phyloP scores from a whole-genome alignment of 495 filamentous ascomycete genomes.

The Neurospora sp. region DNA sequence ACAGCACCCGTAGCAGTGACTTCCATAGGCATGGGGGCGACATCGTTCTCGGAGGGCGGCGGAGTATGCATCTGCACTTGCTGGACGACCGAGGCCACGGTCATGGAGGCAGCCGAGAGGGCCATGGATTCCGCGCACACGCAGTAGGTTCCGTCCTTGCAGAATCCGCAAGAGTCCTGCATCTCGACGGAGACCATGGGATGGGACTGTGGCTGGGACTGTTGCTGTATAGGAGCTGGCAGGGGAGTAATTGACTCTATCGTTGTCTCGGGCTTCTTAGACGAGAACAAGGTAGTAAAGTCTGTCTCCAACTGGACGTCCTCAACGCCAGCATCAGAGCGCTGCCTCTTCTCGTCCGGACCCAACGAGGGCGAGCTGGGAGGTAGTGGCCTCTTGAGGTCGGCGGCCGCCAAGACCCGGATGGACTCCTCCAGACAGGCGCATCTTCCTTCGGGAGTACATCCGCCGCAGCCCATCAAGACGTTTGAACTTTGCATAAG shows the following conservation, averaged over 20 bases:
- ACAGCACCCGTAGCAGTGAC: conserved; percentile 37
- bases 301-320: conserved; percentile 51
- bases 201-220: conserved; percentile 12
- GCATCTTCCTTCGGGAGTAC: conserved; percentile 47
- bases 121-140: conserved; percentile 64
- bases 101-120: conserved; percentile 24
- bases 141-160: conserved; percentile 72
- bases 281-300: conserved; percentile 56
- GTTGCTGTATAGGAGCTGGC: neutral
- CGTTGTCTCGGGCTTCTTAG: conserved; percentile 12
- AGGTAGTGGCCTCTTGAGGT: conserved; percentile 33
- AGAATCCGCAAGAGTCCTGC: conserved; percentile 75
- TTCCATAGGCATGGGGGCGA: conserved; percentile 37
- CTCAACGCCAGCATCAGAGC: conserved; percentile 17
- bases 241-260: conserved; percentile 3
- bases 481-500: conserved; percentile 28
- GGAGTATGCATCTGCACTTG: conserved; percentile 54
- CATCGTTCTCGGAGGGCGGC: conserved; percentile 58
- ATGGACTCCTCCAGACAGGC: conserved; percentile 64
- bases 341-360: conserved; percentile 45
- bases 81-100: conserved; percentile 21
- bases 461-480: conserved; percentile 53
- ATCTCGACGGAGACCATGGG: conserved; percentile 20
- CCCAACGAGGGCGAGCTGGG: conserved; percentile 32
- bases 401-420: conserved; percentile 8